Evolutionary conservation across 1,284 basidiomycete species (phyloP).

Genomic region (Boletus chippewaensis): DNA sequence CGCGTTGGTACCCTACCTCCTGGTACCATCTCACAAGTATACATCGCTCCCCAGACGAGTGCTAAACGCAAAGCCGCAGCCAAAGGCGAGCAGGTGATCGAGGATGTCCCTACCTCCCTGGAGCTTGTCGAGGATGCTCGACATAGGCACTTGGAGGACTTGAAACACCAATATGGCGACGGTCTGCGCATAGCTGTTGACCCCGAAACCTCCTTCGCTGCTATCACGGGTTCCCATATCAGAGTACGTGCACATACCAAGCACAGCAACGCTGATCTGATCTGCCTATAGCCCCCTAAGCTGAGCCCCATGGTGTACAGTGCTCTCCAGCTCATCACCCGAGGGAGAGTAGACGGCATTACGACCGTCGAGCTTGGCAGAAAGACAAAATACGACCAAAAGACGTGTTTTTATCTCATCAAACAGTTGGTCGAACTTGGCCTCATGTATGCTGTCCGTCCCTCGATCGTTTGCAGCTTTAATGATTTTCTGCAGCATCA

Average conservation of each 20-base stretch:
- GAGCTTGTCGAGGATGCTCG: conserved; percentile 49
- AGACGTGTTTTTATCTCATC: conserved; percentile 82
- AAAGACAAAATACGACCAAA: conserved; percentile 80
- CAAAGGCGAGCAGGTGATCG: conserved; percentile 44
- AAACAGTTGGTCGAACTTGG: conserved; percentile 66
- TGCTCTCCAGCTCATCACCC: conserved; percentile 79
- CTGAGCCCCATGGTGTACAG: conserved; percentile 80
- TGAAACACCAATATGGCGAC: conserved; percentile 51
- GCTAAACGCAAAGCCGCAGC: conserved; percentile 55
- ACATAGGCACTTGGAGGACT: conserved; percentile 45
- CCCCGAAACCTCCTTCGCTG: conserved; percentile 64
- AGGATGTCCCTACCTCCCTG: conserved; percentile 41
- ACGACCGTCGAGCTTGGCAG: conserved; percentile 74
- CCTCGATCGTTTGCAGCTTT: conserved; percentile 1
- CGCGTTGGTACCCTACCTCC: conserved; percentile 60
- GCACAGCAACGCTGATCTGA: conserved; percentile 1
- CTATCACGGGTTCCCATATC: conserved; percentile 79
- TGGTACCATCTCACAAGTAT: conserved; percentile 56
- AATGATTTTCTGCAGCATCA: conserved; percentile 43
- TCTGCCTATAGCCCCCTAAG: conserved; percentile 53
- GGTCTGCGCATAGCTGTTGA: conserved; percentile 69
- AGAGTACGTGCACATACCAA: conserved; percentile 42
- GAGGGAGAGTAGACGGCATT: conserved; percentile 70
- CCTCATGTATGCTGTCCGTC: conserved; percentile 53
- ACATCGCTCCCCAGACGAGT: conserved; percentile 65